phyloP scores from a whole-genome alignment of 1,284 basidiomycete genomes.

The Ganoderma lingzhi region DNA sequence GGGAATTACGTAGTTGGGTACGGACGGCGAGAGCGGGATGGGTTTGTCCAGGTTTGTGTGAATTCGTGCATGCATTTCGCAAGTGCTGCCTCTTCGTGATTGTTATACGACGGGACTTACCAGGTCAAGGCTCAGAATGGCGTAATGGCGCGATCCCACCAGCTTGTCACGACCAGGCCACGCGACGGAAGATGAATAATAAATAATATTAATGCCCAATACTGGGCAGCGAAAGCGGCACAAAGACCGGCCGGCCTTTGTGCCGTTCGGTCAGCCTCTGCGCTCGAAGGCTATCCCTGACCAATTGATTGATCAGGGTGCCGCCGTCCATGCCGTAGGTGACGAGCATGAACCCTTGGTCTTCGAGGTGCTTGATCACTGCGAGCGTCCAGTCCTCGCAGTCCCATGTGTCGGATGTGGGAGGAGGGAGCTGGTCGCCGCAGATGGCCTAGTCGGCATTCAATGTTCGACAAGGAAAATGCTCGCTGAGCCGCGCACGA shows the following conservation, averaged over 20 bases:
- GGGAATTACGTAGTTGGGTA: too few relatives aligned
- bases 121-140: too few relatives aligned
- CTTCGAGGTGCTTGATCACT: neutral
- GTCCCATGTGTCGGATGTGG: neutral
- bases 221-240: neutral
- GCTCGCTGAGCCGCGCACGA: neutral
- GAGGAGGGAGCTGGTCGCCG: neutral
- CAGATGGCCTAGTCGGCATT: neutral
- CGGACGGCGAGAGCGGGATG: too few relatives aligned
- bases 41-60: too few relatives aligned
- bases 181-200: neutral
- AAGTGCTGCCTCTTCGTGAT: too few relatives aligned
- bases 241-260: neutral
- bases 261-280: neutral
- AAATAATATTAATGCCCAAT: neutral
- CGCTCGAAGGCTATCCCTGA: neutral
- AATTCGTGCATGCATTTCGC: too few relatives aligned
- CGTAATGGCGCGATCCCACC: too few relatives aligned
- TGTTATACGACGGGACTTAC: too few relatives aligned
- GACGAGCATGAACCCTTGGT: neutral
- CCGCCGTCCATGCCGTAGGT: neutral
- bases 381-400: conserved; percentile 8
- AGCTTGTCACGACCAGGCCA: too few relatives aligned
- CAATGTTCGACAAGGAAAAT: neutral
- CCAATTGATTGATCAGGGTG: neutral